Evolutionary conservation across 345 rosid species (phyloP).

Genomic region (Cardamine chenopodiifolia): DNA sequence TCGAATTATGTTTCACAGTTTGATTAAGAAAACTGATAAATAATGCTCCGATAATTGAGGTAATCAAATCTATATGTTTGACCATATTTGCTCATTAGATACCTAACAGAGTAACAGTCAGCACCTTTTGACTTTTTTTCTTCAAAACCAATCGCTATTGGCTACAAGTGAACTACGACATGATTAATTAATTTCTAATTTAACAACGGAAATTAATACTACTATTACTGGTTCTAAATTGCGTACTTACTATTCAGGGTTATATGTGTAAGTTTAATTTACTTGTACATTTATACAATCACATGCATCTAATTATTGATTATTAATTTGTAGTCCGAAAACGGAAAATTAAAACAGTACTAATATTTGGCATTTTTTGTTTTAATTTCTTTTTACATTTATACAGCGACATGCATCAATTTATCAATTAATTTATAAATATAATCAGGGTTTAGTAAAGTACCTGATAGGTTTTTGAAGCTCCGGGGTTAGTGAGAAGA

Average conservation of each 20-base stretch:
- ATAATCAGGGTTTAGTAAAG: constrained; percentile 25
- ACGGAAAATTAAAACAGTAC: not conserved
- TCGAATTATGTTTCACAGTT: not conserved
- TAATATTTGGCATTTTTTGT: not conserved
- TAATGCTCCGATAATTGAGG: constrained; percentile 31
- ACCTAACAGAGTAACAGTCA: not conserved
- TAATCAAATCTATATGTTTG: constrained; percentile 30
- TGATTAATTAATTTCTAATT: constrained; percentile 19
- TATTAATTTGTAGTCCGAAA: not conserved
- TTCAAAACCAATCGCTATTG: constrained; percentile 12
- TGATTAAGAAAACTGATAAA: not conserved
- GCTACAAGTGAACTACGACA: constrained; percentile 33
- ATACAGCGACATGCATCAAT: constrained; percentile 24
- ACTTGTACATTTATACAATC: constrained; percentile 1
- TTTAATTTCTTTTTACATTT: not conserved
- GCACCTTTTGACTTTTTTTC: constrained; percentile 26
- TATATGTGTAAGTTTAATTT: not conserved
- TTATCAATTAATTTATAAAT: not conserved
- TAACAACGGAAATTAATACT: not conserved
- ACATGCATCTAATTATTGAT: constrained; percentile 17
- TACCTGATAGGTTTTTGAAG: constrained; percentile 71
- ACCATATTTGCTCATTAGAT: constrained; percentile 11
- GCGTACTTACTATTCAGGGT: not conserved
- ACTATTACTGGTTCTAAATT: not conserved
- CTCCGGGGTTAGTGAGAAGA: constrained; percentile 58